A percentile compares a stretch with the other conserved stretches of the same genome.
Evolutionary conservation across 2,329 filamentous ascomycete genomes (phyloP).

Genomic region (Fusarium scirpi): DNA sequence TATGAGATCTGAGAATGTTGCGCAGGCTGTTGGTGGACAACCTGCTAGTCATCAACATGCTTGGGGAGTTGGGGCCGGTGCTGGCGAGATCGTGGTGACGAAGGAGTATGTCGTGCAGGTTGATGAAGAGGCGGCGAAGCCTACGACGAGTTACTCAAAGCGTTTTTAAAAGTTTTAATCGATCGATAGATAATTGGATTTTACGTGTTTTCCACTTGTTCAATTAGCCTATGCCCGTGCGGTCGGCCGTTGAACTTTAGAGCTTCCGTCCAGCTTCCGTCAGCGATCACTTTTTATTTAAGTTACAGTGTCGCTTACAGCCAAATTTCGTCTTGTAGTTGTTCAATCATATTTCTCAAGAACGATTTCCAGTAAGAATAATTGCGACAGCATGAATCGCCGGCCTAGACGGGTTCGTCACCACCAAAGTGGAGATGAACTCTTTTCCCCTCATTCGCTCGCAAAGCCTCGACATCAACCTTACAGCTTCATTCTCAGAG

Average conservation of each 20-base stretch:
- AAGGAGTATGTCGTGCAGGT: background rate
- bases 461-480: background rate
- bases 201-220: background rate
- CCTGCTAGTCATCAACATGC: background rate
- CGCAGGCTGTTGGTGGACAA: background rate
- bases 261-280: background rate
- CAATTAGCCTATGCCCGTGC: background rate
- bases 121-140: background rate
- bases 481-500: background rate
- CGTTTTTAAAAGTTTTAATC: background rate
- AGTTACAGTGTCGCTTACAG: no score
- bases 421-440: background rate
- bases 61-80: background rate
- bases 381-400: no score
- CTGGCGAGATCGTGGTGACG: background rate
- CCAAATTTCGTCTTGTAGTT: no score
- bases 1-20: background rate
- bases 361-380: no score
- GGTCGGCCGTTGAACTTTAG: no score
- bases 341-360: no score
- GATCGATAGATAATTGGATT: background rate
- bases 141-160: background rate
- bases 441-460: background rate
- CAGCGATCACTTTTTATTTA: background rate
- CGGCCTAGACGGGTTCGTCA: background rate